These are phyloP conservation scores for Quercus lobata DNA, from an alignment of 331 rosid genomes.

Conservation along the genomic window DNA sequence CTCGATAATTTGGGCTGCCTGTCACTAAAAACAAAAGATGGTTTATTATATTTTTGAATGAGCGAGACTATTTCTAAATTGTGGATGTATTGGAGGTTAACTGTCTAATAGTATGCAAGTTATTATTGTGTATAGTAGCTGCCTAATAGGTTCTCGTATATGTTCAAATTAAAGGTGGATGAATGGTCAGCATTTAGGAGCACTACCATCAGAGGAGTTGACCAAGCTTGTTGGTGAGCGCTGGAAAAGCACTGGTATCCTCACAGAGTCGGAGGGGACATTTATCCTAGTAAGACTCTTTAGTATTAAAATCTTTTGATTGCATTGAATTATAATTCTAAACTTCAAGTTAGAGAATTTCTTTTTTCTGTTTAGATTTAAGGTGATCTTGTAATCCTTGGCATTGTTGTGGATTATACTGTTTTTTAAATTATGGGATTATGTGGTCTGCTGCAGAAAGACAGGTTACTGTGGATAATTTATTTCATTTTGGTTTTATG, in stretches of 20 bases:
- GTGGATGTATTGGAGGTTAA: background rate
- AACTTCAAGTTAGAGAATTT: background rate
- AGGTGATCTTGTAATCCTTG: background rate
- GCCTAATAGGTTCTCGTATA: background rate
- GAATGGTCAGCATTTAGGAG: conserved; percentile 95
- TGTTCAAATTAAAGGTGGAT: conserved; percentile 66
- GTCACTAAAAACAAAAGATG: background rate
- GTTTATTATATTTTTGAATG: background rate
- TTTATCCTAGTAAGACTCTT: conserved; percentile 65
- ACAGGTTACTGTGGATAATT: background rate
- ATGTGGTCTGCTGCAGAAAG: background rate
- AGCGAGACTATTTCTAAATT: background rate
- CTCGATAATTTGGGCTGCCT: conserved; percentile 6
- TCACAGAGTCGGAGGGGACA: conserved; percentile 54
- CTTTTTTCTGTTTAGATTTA: background rate
- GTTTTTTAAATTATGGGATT: background rate
- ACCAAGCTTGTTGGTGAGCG: conserved; percentile 67
- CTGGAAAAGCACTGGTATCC: conserved; percentile 67
- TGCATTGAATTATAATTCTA: background rate
- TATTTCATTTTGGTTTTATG: background rate
- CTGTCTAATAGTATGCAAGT: background rate
- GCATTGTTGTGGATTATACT: conserved; percentile 8
- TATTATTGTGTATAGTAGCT: background rate
- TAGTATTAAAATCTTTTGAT: background rate
- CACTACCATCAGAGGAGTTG: conserved; percentile 60